Evolutionary conservation across 2,329 filamentous ascomycete species (phyloP), one percentile per base, ranked within the genome.

Genomic region (Penicillium sp.): DNA sequence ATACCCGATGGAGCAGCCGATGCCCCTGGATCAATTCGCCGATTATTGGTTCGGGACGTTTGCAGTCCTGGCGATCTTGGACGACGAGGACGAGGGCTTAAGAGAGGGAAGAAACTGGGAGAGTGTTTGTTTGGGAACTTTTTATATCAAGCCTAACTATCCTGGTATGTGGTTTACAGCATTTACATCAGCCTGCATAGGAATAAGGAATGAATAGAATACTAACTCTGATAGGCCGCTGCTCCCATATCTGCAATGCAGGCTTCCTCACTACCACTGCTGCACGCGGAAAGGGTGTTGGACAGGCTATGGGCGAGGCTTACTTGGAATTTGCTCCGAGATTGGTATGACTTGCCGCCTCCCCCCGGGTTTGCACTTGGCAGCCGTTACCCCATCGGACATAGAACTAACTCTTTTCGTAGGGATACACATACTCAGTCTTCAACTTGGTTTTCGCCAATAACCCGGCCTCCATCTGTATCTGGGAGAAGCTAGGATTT

Each of bases 81-180:
- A 62, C 53, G 61, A 62, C 0, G 59, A 65, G 2, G 49, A 46
- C 8, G 48, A 62, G 29, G 61, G 58, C 1, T 25, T 70, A 47
- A 50, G 50, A 16, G 65, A 70, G 31, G 72, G 62, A 0, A 61
- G 69, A 50, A 63, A 75, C 40, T 76, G 73, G 73, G 67, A 68
- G 57, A 68, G 54, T 54, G 65, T 65, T 39, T 75, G 73, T 57
- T 38, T 75, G 62, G 73, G 73, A 27, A 76, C 73, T 43, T 76
- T 75, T 62, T 76, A 76, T 71, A 62, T 73, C 31, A 76, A 76
- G 63, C 73, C 73, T 31, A 75, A 75, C 67, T 75, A 75, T 70
- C 73, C 73, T 16, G 73, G 73, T 75, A 56, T 51, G 62, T 66
- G 10, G 11, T 13, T 29, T 23, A 34, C 6, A 16, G 8, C 1